phyloP scores from a whole-genome alignment of 345 rosid genomes.

The Salix brachista region DNA sequence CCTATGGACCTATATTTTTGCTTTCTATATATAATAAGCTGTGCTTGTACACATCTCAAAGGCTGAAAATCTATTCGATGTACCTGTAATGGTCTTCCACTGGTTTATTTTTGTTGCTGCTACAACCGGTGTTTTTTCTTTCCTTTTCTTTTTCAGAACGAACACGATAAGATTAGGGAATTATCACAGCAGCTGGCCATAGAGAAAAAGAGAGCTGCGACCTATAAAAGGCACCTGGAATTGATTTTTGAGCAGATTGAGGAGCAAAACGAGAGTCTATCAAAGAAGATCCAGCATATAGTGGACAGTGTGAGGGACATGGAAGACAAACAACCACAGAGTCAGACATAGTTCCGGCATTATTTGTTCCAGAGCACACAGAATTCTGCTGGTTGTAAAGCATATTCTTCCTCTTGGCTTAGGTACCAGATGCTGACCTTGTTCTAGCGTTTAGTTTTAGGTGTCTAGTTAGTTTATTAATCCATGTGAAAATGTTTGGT shows the following conservation, averaged over 20 bases:
- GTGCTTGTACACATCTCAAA: background rate
- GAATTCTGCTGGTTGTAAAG: background rate
- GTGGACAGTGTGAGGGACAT: constrained; percentile 69
- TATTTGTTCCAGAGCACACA: constrained; percentile 5
- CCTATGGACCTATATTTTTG: background rate
- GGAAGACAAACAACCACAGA: constrained; percentile 56
- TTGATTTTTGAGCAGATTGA: constrained; percentile 87
- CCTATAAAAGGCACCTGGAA: constrained; percentile 89
- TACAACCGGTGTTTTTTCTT: background rate
- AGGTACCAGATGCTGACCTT: background rate
- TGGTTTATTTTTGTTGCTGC: background rate
- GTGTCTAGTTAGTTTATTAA: constrained; percentile 10
- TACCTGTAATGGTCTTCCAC: background rate
- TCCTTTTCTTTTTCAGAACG: constrained; percentile 48
- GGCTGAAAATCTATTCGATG: background rate
- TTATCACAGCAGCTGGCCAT: constrained; percentile 83
- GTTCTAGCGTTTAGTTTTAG: constrained; percentile 3
- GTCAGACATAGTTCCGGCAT: constrained; percentile 38
- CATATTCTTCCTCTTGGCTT: background rate
- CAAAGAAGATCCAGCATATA: constrained; percentile 79
- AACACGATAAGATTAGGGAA: constrained; percentile 85
- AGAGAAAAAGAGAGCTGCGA: constrained; percentile 86
- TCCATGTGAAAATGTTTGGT: constrained; percentile 2
- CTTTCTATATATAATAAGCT: background rate
- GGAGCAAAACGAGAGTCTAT: constrained; percentile 71